Conservation (phyloP, 257 asterid genomes). For the Cinchona pubescens region DNA sequence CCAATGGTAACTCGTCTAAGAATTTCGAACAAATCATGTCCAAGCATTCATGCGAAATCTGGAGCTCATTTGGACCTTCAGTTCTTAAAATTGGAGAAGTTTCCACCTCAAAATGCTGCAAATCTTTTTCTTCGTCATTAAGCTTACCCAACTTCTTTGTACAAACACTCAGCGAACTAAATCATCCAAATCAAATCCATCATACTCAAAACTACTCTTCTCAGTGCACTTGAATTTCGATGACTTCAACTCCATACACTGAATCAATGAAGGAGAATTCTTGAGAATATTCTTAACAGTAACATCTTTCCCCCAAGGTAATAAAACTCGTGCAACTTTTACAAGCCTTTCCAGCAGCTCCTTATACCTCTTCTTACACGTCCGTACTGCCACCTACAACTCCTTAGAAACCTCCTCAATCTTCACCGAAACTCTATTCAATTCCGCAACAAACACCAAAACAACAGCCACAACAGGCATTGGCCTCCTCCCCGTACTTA, state of each 20-base stretch:
- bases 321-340: conserved; percentile 45
- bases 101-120: conserved; percentile 45
- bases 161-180: conserved; percentile 51
- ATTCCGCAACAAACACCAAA: conserved; percentile 56
- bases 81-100: conserved; percentile 9
- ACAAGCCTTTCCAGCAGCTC: conserved; percentile 72
- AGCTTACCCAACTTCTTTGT: conserved; percentile 25
- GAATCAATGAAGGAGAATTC: conserved; percentile 72
- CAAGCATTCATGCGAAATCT: conserved; percentile 65
- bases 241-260: conserved; percentile 80
- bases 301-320: conserved; percentile 90
- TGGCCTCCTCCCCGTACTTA: conserved; percentile 77
- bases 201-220: conserved; percentile 27
- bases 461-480: conserved; percentile 81
- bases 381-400: conserved; percentile 44
- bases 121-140: conserved; percentile 28
- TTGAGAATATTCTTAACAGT: conserved; percentile 57
- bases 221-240: conserved; percentile 22
- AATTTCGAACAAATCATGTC: conserved; percentile 48
- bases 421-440: conserved; percentile 50
- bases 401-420: conserved; percentile 58
- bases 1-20: conserved; percentile 48
- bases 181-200: conserved; percentile 49
- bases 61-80: conserved; percentile 34
- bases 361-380: conserved; percentile 67